Percentiles rank a stretch among this genome's conserved stretches.
Evolutionary conservation across 192 early-diverging fungal genomes (phyloP).

Genomic region (Paraglomus brasilianum): DNA sequence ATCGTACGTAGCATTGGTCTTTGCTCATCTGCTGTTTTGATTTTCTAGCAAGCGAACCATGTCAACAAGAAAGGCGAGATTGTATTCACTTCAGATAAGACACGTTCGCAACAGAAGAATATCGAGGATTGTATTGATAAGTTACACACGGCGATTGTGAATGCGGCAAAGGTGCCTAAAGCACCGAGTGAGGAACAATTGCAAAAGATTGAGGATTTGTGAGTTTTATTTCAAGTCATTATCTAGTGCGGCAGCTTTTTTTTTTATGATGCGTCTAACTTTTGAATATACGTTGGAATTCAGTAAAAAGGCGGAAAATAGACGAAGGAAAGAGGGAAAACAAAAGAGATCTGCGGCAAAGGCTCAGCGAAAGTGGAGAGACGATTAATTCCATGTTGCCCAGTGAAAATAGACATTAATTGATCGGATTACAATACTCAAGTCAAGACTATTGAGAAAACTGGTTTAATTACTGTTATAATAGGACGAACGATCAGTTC

Average conservation of each 20-base stretch:
- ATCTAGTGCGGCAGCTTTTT: slow-evolving; percentile 3
- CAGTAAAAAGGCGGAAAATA: slow-evolving; percentile 58
- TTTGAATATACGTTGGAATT: slow-evolving; percentile 1
- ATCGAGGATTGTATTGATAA: slow-evolving; percentile 79
- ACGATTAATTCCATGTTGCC: no score
- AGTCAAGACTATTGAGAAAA: no score
- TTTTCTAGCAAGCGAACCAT: slow-evolving; percentile 47
- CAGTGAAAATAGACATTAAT: no score
- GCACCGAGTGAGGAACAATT: slow-evolving; percentile 62
- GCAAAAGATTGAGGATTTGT: slow-evolving; percentile 61
- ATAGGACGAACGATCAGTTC: no score
- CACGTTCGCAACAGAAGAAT: slow-evolving; percentile 74
- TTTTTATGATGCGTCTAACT: slow-evolving; percentile 8
- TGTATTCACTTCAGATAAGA: slow-evolving; percentile 72
- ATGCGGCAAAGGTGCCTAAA: slow-evolving; percentile 65
- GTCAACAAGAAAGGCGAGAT: slow-evolving; percentile 73
- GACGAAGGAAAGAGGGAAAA: slow-evolving; percentile 59
- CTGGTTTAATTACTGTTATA: no score
- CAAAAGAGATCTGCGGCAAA: slow-evolving; percentile 67
- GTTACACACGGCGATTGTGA: slow-evolving; percentile 55
- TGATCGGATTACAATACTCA: no score
- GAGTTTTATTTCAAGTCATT: slow-evolving; percentile 32
- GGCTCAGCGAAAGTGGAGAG: no score
- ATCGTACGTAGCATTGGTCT: no score
- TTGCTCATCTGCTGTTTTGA: no score